Evolutionary conservation across 2,329 filamentous ascomycete species (phyloP), one percentile per base, ranked within the genome.

Genomic region (Ophiostoma pallidulum): DNA sequence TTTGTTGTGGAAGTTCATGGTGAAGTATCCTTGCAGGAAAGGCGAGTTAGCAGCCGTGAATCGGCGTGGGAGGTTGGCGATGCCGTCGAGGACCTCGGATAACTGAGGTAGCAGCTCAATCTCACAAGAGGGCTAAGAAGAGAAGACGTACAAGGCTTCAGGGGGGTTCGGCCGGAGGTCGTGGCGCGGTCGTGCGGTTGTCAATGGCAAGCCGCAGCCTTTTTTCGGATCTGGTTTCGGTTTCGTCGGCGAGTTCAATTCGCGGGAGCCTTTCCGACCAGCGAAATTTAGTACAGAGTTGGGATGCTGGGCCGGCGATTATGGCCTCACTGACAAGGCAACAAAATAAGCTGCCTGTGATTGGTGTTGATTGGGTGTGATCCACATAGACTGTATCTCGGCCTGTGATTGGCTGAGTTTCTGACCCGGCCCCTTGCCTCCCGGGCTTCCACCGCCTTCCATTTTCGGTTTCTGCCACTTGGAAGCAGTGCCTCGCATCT

Each of bases 1-100:
- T 42, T 53, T 54, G 48, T 54, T 52, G 50, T 53, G 51, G 46
- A 53, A 56, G 45, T 52, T 55, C 52, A 52, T 52, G 20, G 20
- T 29, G 41, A 20, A 14, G 31, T 14, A 8, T n/a, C n/a, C n/a
- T n/a, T 43, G 14, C n/a, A n/a, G 24, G 4, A 24, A 14, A 38
- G 16, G 28, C 19, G 10, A 24, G 40, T 41, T 41, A 41, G 40
- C 28, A 41, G 10, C 40, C 14, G 38, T 3, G 8, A n/a, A n/a
- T n/a, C n/a, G n/a, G n/a, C n/a, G n/a, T n/a, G n/a, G n/a, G n/a
- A n/a, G n/a, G n/a, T n/a, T n/a, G n/a, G n/a, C n/a, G n/a, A n/a
- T n/a, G n/a, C n/a, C n/a, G n/a, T n/a, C n/a, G n/a, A n/a, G n/a
- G n/a, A n/a, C n/a, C n/a, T n/a, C n/a, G n/a, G n/a, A n/a, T n/a